Base-by-base conservation (phyloP, 495 filamentous ascomycete genomes). In the Physcia stellaris region DNA sequence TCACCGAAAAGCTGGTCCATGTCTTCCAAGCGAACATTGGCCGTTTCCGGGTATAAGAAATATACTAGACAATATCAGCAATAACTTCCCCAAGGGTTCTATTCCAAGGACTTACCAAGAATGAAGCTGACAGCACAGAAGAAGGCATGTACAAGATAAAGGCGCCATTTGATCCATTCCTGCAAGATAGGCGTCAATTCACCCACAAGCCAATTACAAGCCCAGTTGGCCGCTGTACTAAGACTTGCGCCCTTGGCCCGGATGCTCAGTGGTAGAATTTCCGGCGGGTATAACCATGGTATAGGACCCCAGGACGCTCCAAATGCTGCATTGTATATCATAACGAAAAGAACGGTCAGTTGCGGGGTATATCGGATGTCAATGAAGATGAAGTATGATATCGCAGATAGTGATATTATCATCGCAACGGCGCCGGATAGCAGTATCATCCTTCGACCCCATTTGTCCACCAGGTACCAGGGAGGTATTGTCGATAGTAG, bases 261-360 rank as follows among this genome's bases (percentile, higher is more conserved):
- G 51, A 98, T 95, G 60, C 92, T 96, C 43, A 98, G 67, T 1
- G 90, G 90, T 35, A 98, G 63, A 53, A 98, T 98, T 67, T 98
- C 90, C 6, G 90, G 90, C 3, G 92, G 90, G 54, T 98, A 98
- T 9, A 96, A 70, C 90, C 90, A 98, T 0, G 90, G 90, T 37
- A 98, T 87, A 3, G 90, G 90, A 22, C 90, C 90, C 92, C 92
- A 98, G n/a, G 88, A 95, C 41, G 86, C 90, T 21, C 90, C 90
- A 53, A 98, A 98, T 13, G 92, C 81, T 11, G 90, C 90, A 54
- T 98, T 98, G 62, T 98, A 98, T 33, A 94, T 80, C 78, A 98
- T 94, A 43, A 98, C 90, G 54, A 93, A 84, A 16, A 93, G 57
- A 32, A 96, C 92, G 10, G 94, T 92, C 49, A 94, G 61, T 4